Percentiles rank a stretch among this genome's conserved stretches.
These are phyloP conservation scores for Pseudocercospora crystallina DNA, from an alignment of 2,329 filamentous ascomycete genomes.

Conservation along the genomic window DNA sequence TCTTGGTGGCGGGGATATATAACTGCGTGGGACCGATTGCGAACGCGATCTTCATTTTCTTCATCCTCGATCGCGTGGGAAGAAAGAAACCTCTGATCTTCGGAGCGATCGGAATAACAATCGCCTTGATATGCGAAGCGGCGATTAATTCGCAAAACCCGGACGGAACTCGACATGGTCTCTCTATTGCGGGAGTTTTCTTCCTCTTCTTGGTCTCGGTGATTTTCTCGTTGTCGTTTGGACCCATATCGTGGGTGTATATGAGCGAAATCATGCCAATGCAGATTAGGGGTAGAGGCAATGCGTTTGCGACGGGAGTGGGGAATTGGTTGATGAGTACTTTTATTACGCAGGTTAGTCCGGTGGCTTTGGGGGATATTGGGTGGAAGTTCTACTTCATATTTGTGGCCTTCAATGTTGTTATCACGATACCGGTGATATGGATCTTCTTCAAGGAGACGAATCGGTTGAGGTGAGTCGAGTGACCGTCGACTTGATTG, in stretches of 20 bases:
- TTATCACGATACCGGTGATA: constrained; percentile 48
- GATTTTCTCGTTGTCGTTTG: constrained; percentile 61
- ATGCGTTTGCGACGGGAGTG: constrained; percentile 58
- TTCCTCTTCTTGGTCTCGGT: constrained; percentile 64
- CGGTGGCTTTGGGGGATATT: constrained; percentile 28
- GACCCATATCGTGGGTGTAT: constrained; percentile 63
- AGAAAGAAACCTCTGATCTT: constrained; percentile 55
- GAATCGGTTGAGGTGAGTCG: constrained; percentile 42
- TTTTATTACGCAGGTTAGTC: constrained; percentile 60
- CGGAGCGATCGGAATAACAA: constrained; percentile 55
- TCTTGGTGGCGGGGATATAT: constrained; percentile 61
- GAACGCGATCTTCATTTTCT: constrained; percentile 61
- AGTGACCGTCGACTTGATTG: too few relatives aligned
- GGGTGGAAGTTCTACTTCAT: constrained; percentile 32
- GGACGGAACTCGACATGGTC: constrained; percentile 41
- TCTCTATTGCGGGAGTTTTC: constrained; percentile 62
- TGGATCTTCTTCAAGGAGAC: constrained; percentile 57
- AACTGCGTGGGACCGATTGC: constrained; percentile 58
- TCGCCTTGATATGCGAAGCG: constrained; percentile 61
- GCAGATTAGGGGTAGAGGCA: constrained; percentile 61
- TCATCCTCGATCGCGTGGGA: constrained; percentile 56
- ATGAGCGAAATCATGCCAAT: constrained; percentile 67
- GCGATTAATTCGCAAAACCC: constrained; percentile 55
- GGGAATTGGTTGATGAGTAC: constrained; percentile 62
- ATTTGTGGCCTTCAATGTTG: constrained; percentile 50